Evolutionary conservation across 2,329 filamentous ascomycete genomes (phyloP), one percentile per base, ranked within the genome.

Genomic region (Nigrospora oryzae): DNA sequence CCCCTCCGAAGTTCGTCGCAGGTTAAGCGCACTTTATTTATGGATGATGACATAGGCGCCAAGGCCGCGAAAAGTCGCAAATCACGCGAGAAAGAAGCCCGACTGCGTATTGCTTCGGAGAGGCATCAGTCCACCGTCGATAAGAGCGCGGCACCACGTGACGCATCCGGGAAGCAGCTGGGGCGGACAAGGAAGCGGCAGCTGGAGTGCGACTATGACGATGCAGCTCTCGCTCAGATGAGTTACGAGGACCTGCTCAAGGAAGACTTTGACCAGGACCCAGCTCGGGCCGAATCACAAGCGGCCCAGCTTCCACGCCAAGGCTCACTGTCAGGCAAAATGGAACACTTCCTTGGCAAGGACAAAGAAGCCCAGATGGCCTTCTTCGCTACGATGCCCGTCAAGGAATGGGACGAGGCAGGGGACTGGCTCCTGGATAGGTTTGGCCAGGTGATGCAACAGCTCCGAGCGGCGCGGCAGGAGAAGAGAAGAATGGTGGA

Each of bases 351-450:
- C 41, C 32, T 54, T 7, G 42, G 69, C 55, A 70, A 70, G 48
- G 62, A 60, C 43, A 66, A 71, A 44, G 63, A 64, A 15, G 55
- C 49, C 10, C 68, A 70, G 40, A 54, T 58, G 31, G 70, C 74
- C 1, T 72, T 81, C 44, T 79, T 81, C 53, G 67, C 65, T 3
- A 66, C 67, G 43, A 73, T 81, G 68, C 60, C 71, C 1, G 64
- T 79, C 13, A 62, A 68, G 14, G 77, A 81, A 43, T 81, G 77
- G 77, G 77, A 81, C 51, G 64, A 69, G 13, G 70, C 75, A 1
- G 77, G 77, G 5, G 75, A 80, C 50, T 81, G 77, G 77, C 78
- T 81, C 45, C 62, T 78, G 17, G 68, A 70, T 37, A 72, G 70
- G 49, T 81, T 81, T 49, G 61, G 68, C 8, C 63, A 63, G 3